Conservation (phyloP, 208 protist genomes). For the Zelonia costaricensis region DNA sequence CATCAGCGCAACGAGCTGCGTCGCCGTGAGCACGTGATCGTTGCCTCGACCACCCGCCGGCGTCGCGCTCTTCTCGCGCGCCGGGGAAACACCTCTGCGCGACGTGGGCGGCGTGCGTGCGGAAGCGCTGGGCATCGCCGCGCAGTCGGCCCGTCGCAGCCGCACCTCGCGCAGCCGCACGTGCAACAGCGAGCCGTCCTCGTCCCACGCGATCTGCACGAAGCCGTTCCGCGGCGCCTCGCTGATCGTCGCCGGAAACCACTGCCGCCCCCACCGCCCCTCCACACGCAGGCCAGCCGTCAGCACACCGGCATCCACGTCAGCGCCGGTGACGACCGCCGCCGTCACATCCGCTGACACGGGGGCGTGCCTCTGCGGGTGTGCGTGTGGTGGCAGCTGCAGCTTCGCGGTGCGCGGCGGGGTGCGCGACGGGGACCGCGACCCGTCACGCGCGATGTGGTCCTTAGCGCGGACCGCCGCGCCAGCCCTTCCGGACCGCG, state of each 20-base stretch:
- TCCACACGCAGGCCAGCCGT: slow-evolving; percentile 53
- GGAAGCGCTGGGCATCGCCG: too few relatives aligned
- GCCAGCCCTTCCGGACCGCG: background rate
- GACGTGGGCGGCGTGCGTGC: background rate
- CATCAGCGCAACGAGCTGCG: slow-evolving; percentile 28
- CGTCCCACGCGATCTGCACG: slow-evolving; percentile 66
- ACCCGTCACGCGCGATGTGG: background rate
- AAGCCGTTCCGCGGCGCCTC: slow-evolving; percentile 53
- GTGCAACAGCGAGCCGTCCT: slow-evolving; percentile 60
- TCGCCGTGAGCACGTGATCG: slow-evolving; percentile 12
- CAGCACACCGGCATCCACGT: slow-evolving; percentile 8
- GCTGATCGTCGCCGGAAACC: slow-evolving; percentile 50
- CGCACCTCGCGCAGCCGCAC: slow-evolving; percentile 56
- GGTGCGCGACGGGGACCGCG: background rate
- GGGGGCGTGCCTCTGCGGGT: too few relatives aligned
- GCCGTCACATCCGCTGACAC: too few relatives aligned
- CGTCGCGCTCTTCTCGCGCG: background rate
- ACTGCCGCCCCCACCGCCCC: slow-evolving; percentile 51
- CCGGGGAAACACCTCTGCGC: background rate
- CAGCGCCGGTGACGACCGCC: background rate
- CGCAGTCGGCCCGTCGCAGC: slow-evolving; percentile 4
- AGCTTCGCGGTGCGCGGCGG: background rate
- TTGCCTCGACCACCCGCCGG: too few relatives aligned
- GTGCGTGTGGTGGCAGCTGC: background rate
- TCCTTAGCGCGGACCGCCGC: background rate